Percentiles rank a stretch among this genome's conserved stretches.
phyloP scores from a whole-genome alignment of 805 yeast genomes.

The Kluyveromyces lactis region DNA sequence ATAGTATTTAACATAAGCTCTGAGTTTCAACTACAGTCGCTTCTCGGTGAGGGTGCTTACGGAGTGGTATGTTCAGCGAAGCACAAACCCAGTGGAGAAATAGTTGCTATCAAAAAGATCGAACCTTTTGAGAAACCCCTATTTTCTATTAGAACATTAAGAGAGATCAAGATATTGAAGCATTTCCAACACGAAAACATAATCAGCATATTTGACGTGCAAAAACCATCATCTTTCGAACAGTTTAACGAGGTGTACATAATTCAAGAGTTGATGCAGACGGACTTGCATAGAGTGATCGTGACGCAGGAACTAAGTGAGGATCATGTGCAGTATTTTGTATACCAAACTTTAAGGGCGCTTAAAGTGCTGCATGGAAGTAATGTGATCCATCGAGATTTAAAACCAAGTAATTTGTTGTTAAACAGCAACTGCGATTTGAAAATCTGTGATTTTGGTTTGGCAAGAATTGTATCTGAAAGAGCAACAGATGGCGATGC shows the following conservation, averaged over 20 bases:
- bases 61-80: constrained; percentile 89
- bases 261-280: constrained; percentile 82
- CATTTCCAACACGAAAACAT: constrained; percentile 94
- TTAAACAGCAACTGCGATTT: constrained; percentile 90
- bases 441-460: constrained; percentile 89
- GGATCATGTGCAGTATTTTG: constrained; percentile 89
- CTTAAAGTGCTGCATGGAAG: constrained; percentile 87
- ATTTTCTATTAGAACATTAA: constrained; percentile 79
- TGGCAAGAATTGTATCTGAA: constrained; percentile 46
- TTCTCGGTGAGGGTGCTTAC: constrained; percentile 94
- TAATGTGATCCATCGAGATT: constrained; percentile 88
- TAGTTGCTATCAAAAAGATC: constrained; percentile 93
- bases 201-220: constrained; percentile 81
- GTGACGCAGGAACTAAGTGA: constrained; percentile 76
- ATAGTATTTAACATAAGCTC: constrained; percentile 74
- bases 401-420: constrained; percentile 82
- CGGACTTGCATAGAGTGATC: constrained; percentile 76
- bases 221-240: constrained; percentile 70
- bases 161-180: constrained; percentile 81
- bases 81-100: constrained; percentile 76
- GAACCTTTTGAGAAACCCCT: constrained; percentile 85
- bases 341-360: constrained; percentile 85
- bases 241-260: constrained; percentile 80
- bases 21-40: constrained; percentile 74
- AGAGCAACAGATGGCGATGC: constrained; percentile 14